Conservation (phyloP, 805 yeast species). For the Sugiyamaella smithiae region DNA sequence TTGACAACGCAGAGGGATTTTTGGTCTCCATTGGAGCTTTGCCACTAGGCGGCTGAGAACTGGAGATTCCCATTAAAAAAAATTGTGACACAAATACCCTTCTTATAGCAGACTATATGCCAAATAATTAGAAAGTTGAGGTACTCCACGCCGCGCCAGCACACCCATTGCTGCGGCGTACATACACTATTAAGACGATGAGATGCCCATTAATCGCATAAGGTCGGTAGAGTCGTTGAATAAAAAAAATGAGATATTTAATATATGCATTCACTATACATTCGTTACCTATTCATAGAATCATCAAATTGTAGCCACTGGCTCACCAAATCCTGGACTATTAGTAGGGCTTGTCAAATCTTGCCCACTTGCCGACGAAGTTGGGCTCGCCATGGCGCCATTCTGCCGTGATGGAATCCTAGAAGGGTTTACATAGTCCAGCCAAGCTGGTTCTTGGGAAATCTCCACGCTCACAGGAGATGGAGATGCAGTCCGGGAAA, state of each 20-base stretch:
- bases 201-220: too few relatives aligned
- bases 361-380: background rate
- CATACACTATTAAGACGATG: too few relatives aligned
- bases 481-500: conserved; percentile 20
- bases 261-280: conserved; percentile 4
- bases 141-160: too few relatives aligned
- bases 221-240: too few relatives aligned
- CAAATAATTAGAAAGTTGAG: too few relatives aligned
- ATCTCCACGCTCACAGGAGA: conserved; percentile 26
- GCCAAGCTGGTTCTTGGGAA: conserved; percentile 28
- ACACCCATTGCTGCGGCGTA: too few relatives aligned
- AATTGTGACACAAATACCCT: too few relatives aligned
- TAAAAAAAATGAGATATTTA: too few relatives aligned
- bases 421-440: conserved; percentile 23
- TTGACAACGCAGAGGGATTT: background rate
- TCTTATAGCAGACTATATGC: too few relatives aligned
- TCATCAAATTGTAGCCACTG: background rate
- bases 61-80: too few relatives aligned
- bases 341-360: background rate
- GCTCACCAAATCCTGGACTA: background rate
- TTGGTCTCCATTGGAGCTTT: conserved; percentile 1
- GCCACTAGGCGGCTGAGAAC: too few relatives aligned
- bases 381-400: background rate
- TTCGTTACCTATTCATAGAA: conserved; percentile 1
- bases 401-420: conserved; percentile 9